Conservation (phyloP, 768 basidiomycete genomes). For the Crucibulum laeve region DNA sequence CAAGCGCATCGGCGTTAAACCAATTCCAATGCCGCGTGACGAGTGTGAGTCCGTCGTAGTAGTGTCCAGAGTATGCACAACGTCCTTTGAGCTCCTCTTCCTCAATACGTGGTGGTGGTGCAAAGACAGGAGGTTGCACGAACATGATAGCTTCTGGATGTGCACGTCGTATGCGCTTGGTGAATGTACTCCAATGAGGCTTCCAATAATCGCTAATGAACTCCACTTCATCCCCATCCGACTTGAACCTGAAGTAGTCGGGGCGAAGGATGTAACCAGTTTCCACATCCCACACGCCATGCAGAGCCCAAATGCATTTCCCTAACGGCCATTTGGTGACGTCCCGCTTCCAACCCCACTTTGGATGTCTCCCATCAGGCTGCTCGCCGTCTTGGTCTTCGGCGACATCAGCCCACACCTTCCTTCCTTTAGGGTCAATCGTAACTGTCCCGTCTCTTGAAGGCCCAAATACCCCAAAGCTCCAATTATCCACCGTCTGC, state of each 20-base stretch:
- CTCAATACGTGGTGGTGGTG: constrained; percentile 60
- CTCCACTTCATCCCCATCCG: constrained; percentile 41
- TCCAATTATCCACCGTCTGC: constrained; percentile 79
- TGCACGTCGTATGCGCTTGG: constrained; percentile 50
- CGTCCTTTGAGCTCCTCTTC: constrained; percentile 60
- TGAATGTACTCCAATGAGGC: constrained; percentile 59
- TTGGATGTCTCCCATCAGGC: constrained; percentile 49
- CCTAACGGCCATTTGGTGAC: constrained; percentile 64
- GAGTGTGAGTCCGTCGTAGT: constrained; percentile 93
- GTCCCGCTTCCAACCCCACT: constrained; percentile 85
- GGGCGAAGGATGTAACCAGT: constrained; percentile 63
- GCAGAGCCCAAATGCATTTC: constrained; percentile 80
- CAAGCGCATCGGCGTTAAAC: constrained; percentile 95
- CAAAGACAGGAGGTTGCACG: constrained; percentile 89
- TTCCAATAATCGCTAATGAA: constrained; percentile 82
- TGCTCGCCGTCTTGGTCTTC: constrained; percentile 15
- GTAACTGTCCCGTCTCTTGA: constrained; percentile 66
- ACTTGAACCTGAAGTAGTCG: constrained; percentile 64
- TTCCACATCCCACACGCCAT: constrained; percentile 84
- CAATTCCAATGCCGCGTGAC: constrained; percentile 92
- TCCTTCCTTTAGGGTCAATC: constrained; percentile 80
- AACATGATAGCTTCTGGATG: constrained; percentile 89
- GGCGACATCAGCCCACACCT: constrained; percentile 68
- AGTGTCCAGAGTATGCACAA: constrained; percentile 76
- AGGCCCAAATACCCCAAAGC: constrained; percentile 79